Percentiles rank a stretch among this genome's conserved stretches.
Conservation (phyloP, 257 asterid species). For the Solanum piurae region DNA sequence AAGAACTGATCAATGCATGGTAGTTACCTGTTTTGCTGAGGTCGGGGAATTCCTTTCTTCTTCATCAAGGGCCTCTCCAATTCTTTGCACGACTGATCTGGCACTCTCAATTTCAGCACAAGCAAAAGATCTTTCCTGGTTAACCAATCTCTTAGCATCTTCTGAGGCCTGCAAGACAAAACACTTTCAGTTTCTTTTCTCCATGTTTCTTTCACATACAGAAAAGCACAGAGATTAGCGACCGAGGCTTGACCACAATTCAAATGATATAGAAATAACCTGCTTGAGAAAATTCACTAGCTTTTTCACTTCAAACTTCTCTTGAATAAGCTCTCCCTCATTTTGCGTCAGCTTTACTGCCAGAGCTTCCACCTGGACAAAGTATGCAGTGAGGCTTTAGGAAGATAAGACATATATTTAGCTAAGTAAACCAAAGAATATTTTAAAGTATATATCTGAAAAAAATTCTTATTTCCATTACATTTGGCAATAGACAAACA, state of each 20-base stretch:
- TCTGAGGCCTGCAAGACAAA: conserved; percentile 69
- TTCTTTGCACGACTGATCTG: conserved; percentile 86
- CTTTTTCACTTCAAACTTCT: conserved; percentile 92
- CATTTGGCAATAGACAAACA: not conserved
- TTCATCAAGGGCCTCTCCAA: conserved; percentile 92
- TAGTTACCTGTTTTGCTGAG: conserved; percentile 48
- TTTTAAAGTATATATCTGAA: not conserved
- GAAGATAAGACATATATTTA: not conserved
- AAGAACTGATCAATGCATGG: not conserved
- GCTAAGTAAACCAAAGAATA: not conserved
- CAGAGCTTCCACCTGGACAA: conserved; percentile 87
- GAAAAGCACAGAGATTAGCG: not conserved
- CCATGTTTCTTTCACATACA: not conserved
- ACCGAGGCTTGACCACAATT: not conserved
- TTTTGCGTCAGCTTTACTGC: conserved; percentile 86
- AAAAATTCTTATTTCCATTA: not conserved
- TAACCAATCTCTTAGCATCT: conserved; percentile 90
- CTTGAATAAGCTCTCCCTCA: conserved; percentile 81
- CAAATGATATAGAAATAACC: conserved; percentile 20
- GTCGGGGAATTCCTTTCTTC: conserved; percentile 63
- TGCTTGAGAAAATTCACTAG: conserved; percentile 89
- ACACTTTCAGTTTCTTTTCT: not conserved
- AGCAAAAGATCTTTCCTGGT: conserved; percentile 97
- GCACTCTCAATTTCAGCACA: conserved; percentile 99
- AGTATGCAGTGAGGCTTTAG: not conserved